phyloP scores from a whole-genome alignment of 495 filamentous ascomycete genomes.

The Glarea lozoyensis region DNA sequence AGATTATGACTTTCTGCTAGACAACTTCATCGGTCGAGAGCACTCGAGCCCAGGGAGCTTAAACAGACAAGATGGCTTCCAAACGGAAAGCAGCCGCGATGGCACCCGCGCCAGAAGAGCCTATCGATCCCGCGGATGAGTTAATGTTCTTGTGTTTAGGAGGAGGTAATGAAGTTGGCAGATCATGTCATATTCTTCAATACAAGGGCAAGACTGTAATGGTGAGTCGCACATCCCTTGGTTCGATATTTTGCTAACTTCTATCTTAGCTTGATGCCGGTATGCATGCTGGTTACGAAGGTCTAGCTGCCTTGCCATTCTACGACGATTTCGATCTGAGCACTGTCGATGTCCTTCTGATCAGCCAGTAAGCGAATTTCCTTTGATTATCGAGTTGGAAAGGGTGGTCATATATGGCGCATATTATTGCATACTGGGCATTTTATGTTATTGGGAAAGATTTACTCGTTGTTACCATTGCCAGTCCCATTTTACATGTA shows the following conservation, averaged over 20 bases:
- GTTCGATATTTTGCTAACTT: not conserved
- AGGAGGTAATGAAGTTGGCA: slow-evolving; percentile 92
- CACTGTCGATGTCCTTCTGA: slow-evolving; percentile 90
- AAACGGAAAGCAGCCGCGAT: slow-evolving; percentile 62
- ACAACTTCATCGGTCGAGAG: not conserved
- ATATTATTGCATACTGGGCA: not conserved
- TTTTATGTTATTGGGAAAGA: not conserved
- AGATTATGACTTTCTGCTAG: not conserved
- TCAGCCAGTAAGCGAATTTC: slow-evolving; percentile 79
- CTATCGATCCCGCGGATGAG: slow-evolving; percentile 73
- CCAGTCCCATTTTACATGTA: slow-evolving; percentile 15
- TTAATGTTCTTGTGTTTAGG: slow-evolving; percentile 88
- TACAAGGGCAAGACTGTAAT: slow-evolving; percentile 99
- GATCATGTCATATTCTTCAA: slow-evolving; percentile 95
- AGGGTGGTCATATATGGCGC: not conserved
- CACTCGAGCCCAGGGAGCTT: not conserved
- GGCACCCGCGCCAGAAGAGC: slow-evolving; percentile 57
- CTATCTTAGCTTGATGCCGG: slow-evolving; percentile 77
- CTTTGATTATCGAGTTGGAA: slow-evolving; percentile 13
- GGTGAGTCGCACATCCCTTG: slow-evolving; percentile 42
- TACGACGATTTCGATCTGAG: slow-evolving; percentile 98
- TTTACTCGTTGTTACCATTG: not conserved
- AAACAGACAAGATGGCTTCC: slow-evolving; percentile 61
- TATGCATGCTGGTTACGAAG: slow-evolving; percentile 95
- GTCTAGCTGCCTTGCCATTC: slow-evolving; percentile 86